Evolutionary conservation across 225 moss, liverwort and hornwort genomes (phyloP).

Genomic region (Physcomitrium patens): DNA sequence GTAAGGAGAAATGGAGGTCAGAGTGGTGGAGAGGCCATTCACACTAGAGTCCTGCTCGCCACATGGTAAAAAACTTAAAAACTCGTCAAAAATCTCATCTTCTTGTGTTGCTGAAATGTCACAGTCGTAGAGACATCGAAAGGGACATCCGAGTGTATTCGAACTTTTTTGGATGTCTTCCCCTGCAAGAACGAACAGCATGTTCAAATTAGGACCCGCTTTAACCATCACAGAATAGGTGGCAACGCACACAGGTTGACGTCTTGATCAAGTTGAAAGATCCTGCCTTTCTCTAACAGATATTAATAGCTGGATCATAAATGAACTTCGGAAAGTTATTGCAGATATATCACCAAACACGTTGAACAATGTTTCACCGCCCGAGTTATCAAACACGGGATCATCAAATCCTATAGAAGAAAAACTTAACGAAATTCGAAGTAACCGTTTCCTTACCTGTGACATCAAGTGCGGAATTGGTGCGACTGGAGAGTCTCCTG

Average conservation of each 20-base stretch:
- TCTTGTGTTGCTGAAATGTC: constrained; percentile 44
- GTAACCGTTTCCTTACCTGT: neutral
- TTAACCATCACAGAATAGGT: neutral
- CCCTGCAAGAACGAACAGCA: constrained; percentile 30
- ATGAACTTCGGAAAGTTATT: too few species aligned
- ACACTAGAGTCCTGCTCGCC: neutral
- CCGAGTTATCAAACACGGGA: neutral
- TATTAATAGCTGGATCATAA: neutral
- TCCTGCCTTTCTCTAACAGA: neutral
- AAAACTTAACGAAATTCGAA: neutral
- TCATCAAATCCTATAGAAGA: constrained; percentile 2
- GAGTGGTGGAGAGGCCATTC: too few species aligned
- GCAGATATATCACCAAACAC: constrained; percentile 21
- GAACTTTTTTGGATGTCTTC: neutral
- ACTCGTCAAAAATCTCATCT: constrained; percentile 46
- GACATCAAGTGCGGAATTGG: constrained; percentile 9
- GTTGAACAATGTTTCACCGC: neutral
- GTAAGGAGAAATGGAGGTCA: neutral
- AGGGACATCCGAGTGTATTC: constrained; percentile 27
- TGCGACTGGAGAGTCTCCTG: constrained; percentile 1
- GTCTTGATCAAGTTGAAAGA: neutral
- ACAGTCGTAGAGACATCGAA: constrained; percentile 40
- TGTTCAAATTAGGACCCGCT: neutral
- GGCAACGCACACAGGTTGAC: neutral
- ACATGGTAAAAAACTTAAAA: constrained; percentile 48